Base-by-base conservation (phyloP, 345 rosid genomes). In the Sisymbrium irio region DNA sequence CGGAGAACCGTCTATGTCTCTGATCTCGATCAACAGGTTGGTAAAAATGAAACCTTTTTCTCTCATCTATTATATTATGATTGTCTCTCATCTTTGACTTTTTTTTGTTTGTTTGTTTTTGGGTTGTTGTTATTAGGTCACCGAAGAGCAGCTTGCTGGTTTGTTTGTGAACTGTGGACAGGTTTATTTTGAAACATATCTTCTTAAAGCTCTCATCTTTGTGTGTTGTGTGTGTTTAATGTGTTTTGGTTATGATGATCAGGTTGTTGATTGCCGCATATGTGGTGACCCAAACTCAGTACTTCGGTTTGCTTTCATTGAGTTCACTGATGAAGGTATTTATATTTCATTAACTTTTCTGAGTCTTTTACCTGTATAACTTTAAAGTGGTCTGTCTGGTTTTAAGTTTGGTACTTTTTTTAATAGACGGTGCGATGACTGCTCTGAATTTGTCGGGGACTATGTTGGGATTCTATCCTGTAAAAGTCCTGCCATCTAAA, bases 91-190 rank as follows among this genome's bases (percentile, higher is more conserved):
- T 77, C 49, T 50, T 69, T 37, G 40, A 37, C 18, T 15, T n/a
- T 66, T 61, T 47, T 41, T 3, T 32, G 65, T 62, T 53, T 46
- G 63, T 47, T 41, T 50, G 25, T 42, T 42, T 47, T 62, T 51
- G 56, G 30, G n/a, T n/a, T n/a, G n/a, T n/a, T 11, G 15, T 51
- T 53, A 64, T 7, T 62, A 93, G 98, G 97, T 93, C 71, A 93
- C 98, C 37, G 98, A 93, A 81, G 98, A 93, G 83, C 98, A 93
- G 85, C 98, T 93, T 77, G 98, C 96, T 47, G 89, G 89, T 77
- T 82, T 93, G 53, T 93, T 93, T 79, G 79, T 93, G 9, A 45
- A 47, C 63, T 89, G 96, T 80, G 97, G 98, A 25, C 97, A 93
- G 96, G 98, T 93, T 66, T n/a, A n/a, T 28, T 92, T 13, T 0